A percentile compares a stretch with the other conserved stretches of the same genome.
These are phyloP conservation scores for Fusarium piperis DNA, from an alignment of 2,329 filamentous ascomycete species.

Conservation along the genomic window DNA sequence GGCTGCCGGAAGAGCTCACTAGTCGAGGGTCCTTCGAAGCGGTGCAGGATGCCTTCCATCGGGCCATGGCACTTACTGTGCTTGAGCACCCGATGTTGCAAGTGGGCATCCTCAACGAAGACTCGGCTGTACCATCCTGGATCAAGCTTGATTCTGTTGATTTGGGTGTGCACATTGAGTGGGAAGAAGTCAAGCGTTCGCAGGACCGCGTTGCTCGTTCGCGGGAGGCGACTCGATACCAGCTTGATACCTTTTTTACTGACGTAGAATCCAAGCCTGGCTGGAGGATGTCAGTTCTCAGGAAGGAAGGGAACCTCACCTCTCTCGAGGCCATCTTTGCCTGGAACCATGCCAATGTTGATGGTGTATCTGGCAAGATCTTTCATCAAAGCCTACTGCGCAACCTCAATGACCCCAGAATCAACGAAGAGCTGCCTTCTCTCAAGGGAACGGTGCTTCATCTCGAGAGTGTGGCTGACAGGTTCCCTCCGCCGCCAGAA, in stretches of 20 bases:
- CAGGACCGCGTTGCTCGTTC: conserved; percentile 3
- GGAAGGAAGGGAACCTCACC: not conserved
- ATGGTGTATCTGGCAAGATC: conserved; percentile 45
- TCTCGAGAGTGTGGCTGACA: conserved; percentile 10
- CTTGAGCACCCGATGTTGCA: conserved; percentile 31
- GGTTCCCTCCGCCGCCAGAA: conserved; percentile 40
- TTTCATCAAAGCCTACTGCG: conserved; percentile 44
- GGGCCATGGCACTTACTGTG: conserved; percentile 31
- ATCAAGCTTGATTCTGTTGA: conserved; percentile 20
- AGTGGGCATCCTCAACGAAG: conserved; percentile 32
- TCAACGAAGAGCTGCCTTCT: not conserved
- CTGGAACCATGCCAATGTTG: conserved; percentile 41
- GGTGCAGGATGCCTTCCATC: conserved; percentile 10
- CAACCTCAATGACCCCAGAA: conserved; percentile 34
- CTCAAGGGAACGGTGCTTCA: conserved; percentile 3
- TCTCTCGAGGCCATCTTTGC: conserved; percentile 41
- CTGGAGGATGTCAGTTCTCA: conserved; percentile 39
- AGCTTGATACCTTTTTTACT: conserved; percentile 33
- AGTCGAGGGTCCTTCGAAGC: not conserved
- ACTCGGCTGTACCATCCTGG: conserved; percentile 32
- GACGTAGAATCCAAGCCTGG: conserved; percentile 36
- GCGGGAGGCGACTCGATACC: conserved; percentile 4
- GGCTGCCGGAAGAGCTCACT: conserved; percentile 15
- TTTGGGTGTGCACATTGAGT: conserved; percentile 22
- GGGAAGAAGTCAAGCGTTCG: conserved; percentile 11